Base-by-base conservation (phyloP, 192 early-diverging fungal species). In the Bifiguratus adelaidae region DNA sequence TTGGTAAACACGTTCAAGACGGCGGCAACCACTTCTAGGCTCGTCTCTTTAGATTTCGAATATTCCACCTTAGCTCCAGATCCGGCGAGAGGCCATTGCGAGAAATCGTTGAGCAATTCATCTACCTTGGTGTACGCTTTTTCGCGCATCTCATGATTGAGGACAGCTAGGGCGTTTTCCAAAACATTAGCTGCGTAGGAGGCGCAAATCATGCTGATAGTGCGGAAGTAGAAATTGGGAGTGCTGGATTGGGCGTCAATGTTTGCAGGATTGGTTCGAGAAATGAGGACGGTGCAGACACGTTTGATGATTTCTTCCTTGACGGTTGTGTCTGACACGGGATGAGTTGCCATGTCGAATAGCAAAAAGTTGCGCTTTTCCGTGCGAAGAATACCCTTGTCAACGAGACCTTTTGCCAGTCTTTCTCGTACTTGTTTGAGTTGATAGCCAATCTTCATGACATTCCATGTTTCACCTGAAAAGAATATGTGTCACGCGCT, bases 311-410 rank as follows among this genome's bases (percentile, higher is more conserved):
- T 70, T 51, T 86, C 77, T 40, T 92, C 92, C 48, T 96, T 96
- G 38, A 86, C 79, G 18, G 80, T 68, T 15, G 79, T 78, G 33
- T 98, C 91, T 18, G 87, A 76, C 3, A 98, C 81, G 18, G 95
- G 95, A 58, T 98, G 95, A 12, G 95, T 96, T 15, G 95, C 90
- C 89, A 96, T 91, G 53, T 98, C 93, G 50, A 96, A 96, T 42
- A 98, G 71, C 33, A 98, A 60, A 59, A 95, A 96, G 58, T 92
- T 96, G 23, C 89, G 73, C 55, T 95, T 95, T 61, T 95, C 95
- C 13, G 95, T 98, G 33, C 93, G 70, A 30, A 98, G 60, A 23
- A 98, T 83, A 13, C 95, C 95, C 63, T 98, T 98, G 63, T 98
- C 95, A n/a, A 98, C 95, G 30, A 98, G 63, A 2, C 92, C 95